Base-by-base conservation (phyloP, 2,329 filamentous ascomycete species). In the Atkinsonella hypoxylon region DNA sequence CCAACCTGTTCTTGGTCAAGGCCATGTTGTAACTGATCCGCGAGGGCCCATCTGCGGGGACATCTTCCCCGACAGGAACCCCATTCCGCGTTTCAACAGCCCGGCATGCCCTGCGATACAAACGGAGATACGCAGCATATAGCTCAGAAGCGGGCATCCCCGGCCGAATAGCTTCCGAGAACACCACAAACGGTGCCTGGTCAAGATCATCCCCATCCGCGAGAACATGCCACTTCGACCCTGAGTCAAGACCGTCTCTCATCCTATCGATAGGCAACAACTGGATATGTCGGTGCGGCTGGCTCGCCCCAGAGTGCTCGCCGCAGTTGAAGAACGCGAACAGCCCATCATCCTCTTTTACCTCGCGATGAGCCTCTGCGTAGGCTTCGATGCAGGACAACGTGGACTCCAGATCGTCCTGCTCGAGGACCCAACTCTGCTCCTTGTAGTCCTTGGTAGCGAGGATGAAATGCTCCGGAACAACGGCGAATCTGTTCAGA, bases 401-500 rank as follows among this genome's bases (percentile, higher is more conserved):
- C 1, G 82, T 76, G 0, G 77, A 78, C 13, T 70, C 76, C 30
- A 88, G 66, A 57, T 88, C 85, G 26, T 67, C 68, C 12, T 68
- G 63, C 47, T 82, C 81, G 1, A 89, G 71, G 5, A 82, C 60
- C 56, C 83, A 70, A 1, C 78, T 81, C 69, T 89, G 85, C n/a
- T 70, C 68, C 60, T 79, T 77, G 62, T 82, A 81, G 1, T 68
- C 64, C n/a, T 68, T 76, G 0, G 85, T 89, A 0, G 80, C 77
- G 45, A 89, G 73, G 57, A 89, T 86, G 61, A 85, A 86, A 66
- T 89, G 85, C 58, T 82, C 75, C 0, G 78, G 75, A 34, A 86
- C 82, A 46, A 89, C 67, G 46, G 85, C 83, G 58, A 85, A 89
- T 64, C 88, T 89, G 71, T 89, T 89, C 40, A 89, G 70, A 1